A percentile compares a stretch with the other conserved stretches of the same genome.
phyloP scores from a whole-genome alignment of 768 basidiomycete genomes.

The Pholiota conissans region DNA sequence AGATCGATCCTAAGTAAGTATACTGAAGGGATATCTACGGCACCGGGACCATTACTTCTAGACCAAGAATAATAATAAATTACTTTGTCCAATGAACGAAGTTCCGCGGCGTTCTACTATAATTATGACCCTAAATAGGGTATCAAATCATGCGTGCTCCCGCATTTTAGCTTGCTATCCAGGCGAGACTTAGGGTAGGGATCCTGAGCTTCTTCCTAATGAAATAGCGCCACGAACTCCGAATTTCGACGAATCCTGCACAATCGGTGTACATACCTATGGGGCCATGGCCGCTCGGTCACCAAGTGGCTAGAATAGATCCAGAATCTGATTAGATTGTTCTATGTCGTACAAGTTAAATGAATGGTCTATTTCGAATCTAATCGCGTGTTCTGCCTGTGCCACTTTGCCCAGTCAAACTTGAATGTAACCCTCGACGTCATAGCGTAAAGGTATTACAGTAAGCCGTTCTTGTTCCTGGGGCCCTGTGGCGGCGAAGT shows the following conservation, averaged over 20 bases:
- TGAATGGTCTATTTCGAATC: too few relatives aligned
- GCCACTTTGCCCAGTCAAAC: too few relatives aligned
- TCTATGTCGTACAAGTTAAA: not conserved
- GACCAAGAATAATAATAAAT: too few relatives aligned
- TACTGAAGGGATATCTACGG: not conserved
- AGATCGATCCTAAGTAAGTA: not conserved
- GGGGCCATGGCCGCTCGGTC: too few relatives aligned
- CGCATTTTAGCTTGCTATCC: not conserved
- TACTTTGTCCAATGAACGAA: too few relatives aligned
- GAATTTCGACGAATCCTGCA: not conserved
- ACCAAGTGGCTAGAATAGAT: not conserved
- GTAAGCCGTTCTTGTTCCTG: too few relatives aligned
- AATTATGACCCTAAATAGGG: too few relatives aligned
- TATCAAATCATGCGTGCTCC: not conserved
- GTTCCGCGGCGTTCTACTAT: too few relatives aligned
- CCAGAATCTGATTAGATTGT: not conserved
- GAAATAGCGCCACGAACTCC: not conserved
- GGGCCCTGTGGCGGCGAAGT: not conserved
- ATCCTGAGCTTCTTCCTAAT: not conserved
- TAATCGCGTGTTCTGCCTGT: not conserved
- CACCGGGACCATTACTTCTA: too few relatives aligned
- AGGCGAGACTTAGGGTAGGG: not conserved
- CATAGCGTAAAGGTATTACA: not conserved
- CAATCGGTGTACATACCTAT: not conserved
- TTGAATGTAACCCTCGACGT: not conserved